A percentile compares a stretch with the other conserved stretches of the same genome.
These are phyloP conservation scores for Moesziomyces globuligerus DNA, from an alignment of 1,284 basidiomycete species.

Conservation along the genomic window DNA sequence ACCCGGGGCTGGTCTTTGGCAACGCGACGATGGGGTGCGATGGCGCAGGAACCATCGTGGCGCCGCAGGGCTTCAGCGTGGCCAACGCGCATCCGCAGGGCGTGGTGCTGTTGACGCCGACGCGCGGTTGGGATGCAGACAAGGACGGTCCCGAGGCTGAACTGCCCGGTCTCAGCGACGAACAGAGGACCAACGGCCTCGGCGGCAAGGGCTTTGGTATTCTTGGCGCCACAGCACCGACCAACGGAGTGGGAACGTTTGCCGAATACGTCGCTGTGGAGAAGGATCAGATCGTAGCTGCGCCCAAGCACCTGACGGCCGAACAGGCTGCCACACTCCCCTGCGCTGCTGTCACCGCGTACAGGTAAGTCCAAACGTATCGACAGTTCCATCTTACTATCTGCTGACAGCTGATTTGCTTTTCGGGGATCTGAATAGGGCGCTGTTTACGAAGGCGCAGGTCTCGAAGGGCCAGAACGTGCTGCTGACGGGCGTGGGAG, in stretches of 20 bases:
- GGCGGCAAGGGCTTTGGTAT: conserved; percentile 61
- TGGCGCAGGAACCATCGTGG: conserved; percentile 70
- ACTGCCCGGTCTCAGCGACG: conserved; percentile 37
- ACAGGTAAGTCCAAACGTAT: conserved; percentile 69
- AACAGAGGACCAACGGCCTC: conserved; percentile 37
- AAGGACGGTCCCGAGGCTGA: conserved; percentile 70
- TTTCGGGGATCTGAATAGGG: conserved; percentile 71
- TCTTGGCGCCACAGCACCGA: conserved; percentile 53
- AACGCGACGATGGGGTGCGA: conserved; percentile 76
- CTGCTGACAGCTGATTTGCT: too few relatives aligned
- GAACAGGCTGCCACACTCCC: conserved; percentile 80
- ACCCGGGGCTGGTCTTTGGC: conserved; percentile 75
- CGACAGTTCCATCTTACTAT: not conserved
- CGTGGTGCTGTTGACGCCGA: conserved; percentile 78
- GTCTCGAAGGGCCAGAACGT: conserved; percentile 77
- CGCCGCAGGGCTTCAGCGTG: conserved; percentile 12
- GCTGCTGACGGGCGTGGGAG: conserved; percentile 73
- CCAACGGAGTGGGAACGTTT: conserved; percentile 74
- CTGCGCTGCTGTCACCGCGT: conserved; percentile 80
- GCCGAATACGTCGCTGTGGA: conserved; percentile 80
- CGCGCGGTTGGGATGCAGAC: conserved; percentile 78
- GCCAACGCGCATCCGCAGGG: conserved; percentile 31
- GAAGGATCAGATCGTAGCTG: conserved; percentile 75
- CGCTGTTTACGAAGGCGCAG: conserved; percentile 76
- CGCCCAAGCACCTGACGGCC: conserved; percentile 78